Conservation (phyloP, 1,139 yeast species). For the Suhomyces chickasaworum region DNA sequence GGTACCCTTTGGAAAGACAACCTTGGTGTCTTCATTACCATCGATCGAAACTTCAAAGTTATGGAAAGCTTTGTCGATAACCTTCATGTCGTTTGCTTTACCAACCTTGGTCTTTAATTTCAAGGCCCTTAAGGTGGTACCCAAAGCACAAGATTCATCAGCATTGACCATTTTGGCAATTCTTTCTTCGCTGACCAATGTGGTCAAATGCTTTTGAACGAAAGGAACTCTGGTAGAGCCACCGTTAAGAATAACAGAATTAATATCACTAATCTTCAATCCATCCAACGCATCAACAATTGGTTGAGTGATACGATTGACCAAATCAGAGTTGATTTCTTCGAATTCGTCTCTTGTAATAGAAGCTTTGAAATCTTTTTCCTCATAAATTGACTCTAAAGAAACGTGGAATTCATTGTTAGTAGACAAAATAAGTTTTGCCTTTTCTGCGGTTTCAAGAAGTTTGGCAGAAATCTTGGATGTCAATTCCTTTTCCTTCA, state of each 20-base stretch:
- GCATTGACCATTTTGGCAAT: conserved; percentile 91
- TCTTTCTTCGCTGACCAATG: conserved; percentile 59
- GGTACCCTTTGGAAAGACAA: conserved; percentile 49
- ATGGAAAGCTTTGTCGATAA: conserved; percentile 57
- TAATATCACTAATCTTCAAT: conserved; percentile 40
- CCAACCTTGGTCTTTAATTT: conserved; percentile 46
- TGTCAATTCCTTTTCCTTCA: conserved; percentile 43
- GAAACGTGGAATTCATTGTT: conserved; percentile 74
- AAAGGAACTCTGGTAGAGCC: conserved; percentile 93
- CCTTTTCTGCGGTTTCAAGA: conserved; percentile 83
- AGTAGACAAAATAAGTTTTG: conserved; percentile 83
- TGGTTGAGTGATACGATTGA: conserved; percentile 54
- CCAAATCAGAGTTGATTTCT: conserved; percentile 46
- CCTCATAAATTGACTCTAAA: conserved; percentile 70
- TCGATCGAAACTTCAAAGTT: conserved; percentile 43
- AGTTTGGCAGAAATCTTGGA: conserved; percentile 67
- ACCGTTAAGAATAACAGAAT: conserved; percentile 81
- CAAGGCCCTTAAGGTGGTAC: conserved; percentile 83
- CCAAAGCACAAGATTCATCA: conserved; percentile 92
- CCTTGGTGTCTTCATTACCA: conserved; percentile 31
- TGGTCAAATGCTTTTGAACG: conserved; percentile 61
- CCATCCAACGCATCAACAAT: conserved; percentile 53
- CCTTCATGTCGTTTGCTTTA: conserved; percentile 61
- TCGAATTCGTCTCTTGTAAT: conserved; percentile 83
- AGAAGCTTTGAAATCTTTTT: conserved; percentile 66